Percentiles rank a stretch among this genome's conserved stretches.
Conservation (phyloP, 192 early-diverging fungal genomes). For the Powellomyces hirtus region DNA sequence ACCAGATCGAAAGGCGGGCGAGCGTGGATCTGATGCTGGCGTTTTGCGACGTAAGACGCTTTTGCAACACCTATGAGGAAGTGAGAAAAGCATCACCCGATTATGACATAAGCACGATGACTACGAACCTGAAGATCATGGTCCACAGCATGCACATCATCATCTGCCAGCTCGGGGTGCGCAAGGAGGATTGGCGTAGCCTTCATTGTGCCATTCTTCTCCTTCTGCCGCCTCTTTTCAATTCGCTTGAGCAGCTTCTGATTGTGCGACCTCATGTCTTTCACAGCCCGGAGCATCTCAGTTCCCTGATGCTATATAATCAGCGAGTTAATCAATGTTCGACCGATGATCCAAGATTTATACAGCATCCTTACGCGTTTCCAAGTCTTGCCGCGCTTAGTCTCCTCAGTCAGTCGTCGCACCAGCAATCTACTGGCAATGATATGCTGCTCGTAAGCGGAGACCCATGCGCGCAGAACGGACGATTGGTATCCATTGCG, state of each 20-base stretch:
- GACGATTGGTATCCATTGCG: background rate
- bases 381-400: background rate
- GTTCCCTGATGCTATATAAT: background rate
- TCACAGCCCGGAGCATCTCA: conserved; percentile 6
- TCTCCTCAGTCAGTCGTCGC: background rate
- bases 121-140: background rate
- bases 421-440: background rate
- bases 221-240: background rate
- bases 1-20: background rate
- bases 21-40: background rate
- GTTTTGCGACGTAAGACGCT: background rate
- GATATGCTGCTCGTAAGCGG: background rate
- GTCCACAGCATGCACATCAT: background rate
- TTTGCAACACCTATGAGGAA: background rate
- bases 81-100: background rate
- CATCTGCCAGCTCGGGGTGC: background rate
- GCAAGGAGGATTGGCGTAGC: background rate
- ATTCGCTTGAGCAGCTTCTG: background rate
- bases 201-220: background rate
- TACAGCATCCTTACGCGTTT: background rate
- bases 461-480: conserved; percentile 3
- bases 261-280: conserved; percentile 5
- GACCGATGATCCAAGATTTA: too few species aligned
- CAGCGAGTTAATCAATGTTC: too few species aligned
- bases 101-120: background rate